Conservation (phyloP, 805 yeast species). For the Yamadazyma nakazawae region DNA sequence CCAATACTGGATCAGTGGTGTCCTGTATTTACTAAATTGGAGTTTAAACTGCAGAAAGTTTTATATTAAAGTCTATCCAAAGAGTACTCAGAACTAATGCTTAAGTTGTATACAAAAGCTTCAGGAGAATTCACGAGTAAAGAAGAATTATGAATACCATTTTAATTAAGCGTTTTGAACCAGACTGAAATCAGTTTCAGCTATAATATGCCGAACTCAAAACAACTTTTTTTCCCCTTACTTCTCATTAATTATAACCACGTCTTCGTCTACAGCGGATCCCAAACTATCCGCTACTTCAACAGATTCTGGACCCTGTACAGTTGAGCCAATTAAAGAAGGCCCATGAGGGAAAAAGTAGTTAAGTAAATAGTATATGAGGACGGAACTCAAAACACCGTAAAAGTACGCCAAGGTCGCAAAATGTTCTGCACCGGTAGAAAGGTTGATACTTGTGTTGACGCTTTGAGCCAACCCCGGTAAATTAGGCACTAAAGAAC, state of each 20-base stretch:
- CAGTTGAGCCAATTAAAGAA: constrained; percentile 5
- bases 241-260: not conserved
- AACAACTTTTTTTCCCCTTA: not conserved
- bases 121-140: too few relatives aligned
- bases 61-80: too few relatives aligned
- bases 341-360: constrained; percentile 9
- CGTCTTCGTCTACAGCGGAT: not conserved
- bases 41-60: too few relatives aligned
- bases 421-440: constrained; percentile 8
- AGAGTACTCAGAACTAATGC: too few relatives aligned
- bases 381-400: constrained; percentile 11
- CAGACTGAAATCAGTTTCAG: too few relatives aligned
- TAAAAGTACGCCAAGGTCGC: constrained; percentile 11
- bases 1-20: too few relatives aligned
- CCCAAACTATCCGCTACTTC: not conserved
- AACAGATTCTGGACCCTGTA: constrained; percentile 3
- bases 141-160: too few relatives aligned
- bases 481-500: constrained; percentile 18
- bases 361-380: constrained; percentile 8
- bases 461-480: constrained; percentile 15
- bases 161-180: too few relatives aligned
- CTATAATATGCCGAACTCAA: too few relatives aligned
- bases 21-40: too few relatives aligned
- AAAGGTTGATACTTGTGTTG: constrained; percentile 6
- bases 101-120: too few relatives aligned